phyloP scores from a whole-genome alignment of 352 stramenopile genomes.

The Blastocystis sp. region DNA sequence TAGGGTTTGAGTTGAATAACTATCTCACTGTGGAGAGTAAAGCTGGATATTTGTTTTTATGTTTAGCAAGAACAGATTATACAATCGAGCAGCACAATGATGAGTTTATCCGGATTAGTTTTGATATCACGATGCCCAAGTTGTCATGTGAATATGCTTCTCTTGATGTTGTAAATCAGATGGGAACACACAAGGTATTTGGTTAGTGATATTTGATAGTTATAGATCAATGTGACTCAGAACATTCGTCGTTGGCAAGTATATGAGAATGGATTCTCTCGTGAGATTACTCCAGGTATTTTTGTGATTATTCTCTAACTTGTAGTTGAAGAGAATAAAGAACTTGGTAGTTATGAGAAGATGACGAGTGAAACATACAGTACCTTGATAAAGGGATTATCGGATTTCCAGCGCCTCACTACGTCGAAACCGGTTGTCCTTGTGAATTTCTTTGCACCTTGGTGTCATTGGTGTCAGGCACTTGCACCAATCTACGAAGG shows the following conservation, averaged over 20 bases:
- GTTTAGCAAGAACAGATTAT: conserved; percentile 21
- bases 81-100: conserved; percentile 56
- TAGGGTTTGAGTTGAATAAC: conserved; percentile 35
- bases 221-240: conserved; percentile 59
- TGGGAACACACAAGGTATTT: conserved; percentile 39
- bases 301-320: neutral
- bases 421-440: conserved; percentile 16
- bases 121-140: conserved; percentile 56
- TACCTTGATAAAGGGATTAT: neutral
- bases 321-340: conserved; percentile 1
- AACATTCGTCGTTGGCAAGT: conserved; percentile 66
- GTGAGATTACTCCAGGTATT: conserved; percentile 42
- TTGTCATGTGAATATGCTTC: conserved; percentile 43
- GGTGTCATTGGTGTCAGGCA: conserved; percentile 55
- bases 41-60: neutral
- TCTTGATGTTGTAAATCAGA: conserved; percentile 61
- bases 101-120: conserved; percentile 58
- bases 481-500: conserved; percentile 53
- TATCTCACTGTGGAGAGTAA: conserved; percentile 51
- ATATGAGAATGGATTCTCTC: conserved; percentile 32
- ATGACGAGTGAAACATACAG: neutral
- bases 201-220: neutral
- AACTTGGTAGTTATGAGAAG: conserved; percentile 6
- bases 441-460: conserved; percentile 63
- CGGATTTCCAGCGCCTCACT: conserved; percentile 6